Evolutionary conservation across 805 yeast species (phyloP).

Genomic region (Pichia nanzhaoensis): DNA sequence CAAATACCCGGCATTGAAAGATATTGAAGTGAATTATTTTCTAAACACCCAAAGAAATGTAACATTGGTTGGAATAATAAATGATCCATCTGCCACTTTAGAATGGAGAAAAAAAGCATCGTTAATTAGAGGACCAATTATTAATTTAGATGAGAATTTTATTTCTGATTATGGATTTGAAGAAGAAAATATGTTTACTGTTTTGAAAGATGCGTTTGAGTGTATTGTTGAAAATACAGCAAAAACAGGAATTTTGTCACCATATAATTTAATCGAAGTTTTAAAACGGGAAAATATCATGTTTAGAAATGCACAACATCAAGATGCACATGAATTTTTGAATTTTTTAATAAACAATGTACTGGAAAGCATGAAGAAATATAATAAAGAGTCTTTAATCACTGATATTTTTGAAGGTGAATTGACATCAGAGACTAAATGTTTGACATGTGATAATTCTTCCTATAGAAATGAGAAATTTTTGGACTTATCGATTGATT

Average conservation of each 20-base stretch:
- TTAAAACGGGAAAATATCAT: constrained; percentile 77
- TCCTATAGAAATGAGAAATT: constrained; percentile 81
- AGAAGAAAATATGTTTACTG: constrained; percentile 46
- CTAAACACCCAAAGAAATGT: constrained; percentile 38
- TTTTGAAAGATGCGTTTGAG: constrained; percentile 82
- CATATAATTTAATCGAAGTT: constrained; percentile 63
- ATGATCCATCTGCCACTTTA: constrained; percentile 39
- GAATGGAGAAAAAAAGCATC: constrained; percentile 80
- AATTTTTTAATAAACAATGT: constrained; percentile 72
- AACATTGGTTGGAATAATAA: constrained; percentile 39
- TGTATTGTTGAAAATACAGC: constrained; percentile 66
- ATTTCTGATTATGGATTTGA: constrained; percentile 42
- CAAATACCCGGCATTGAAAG: constrained; percentile 30
- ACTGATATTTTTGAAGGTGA: constrained; percentile 77
- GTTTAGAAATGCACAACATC: constrained; percentile 91
- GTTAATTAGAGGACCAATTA: constrained; percentile 69
- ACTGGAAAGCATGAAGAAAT: constrained; percentile 44
- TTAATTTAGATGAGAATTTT: constrained; percentile 69
- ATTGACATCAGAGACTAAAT: constrained; percentile 79
- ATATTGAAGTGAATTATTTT: constrained; percentile 31
- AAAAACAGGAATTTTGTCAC: constrained; percentile 78
- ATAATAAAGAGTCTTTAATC: constrained; percentile 15
- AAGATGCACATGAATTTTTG: constrained; percentile 96
- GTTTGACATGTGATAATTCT: constrained; percentile 80
- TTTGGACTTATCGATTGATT: constrained; percentile 78